Evolutionary conservation across 306 rosid genomes (phyloP).

Genomic region (Cucurbita pepo): DNA sequence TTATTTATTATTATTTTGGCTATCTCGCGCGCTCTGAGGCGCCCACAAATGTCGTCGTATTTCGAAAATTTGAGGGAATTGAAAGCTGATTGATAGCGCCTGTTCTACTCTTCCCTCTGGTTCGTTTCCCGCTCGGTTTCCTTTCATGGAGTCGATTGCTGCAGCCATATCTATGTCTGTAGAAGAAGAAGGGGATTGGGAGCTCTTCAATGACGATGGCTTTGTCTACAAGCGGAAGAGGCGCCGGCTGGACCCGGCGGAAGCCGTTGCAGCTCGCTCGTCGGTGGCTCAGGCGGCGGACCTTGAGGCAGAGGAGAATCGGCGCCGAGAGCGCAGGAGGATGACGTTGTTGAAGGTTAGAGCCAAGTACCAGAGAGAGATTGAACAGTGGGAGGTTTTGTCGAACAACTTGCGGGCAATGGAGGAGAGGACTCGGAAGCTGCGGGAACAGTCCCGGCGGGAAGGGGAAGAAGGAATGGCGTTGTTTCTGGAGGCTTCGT

Average conservation of each 20-base stretch:
- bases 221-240: constrained; percentile 11
- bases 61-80: not conserved
- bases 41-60: not conserved
- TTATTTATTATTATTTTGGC: too few relatives aligned
- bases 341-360: constrained; percentile 6
- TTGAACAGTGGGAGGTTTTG: constrained; percentile 14
- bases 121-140: not conserved
- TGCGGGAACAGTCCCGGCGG: constrained; percentile 3
- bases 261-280: not conserved
- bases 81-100: not conserved
- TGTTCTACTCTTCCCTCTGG: not conserved
- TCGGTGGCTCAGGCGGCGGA: not conserved
- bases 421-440: constrained; percentile 7
- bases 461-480: not conserved
- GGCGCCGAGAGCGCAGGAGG: constrained; percentile 7
- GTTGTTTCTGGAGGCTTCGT: not conserved
- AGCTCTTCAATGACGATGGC: constrained; percentile 9
- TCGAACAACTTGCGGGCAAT: constrained; percentile 6
- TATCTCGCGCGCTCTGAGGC: not conserved
- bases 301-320: constrained; percentile 4
- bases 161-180: not conserved
- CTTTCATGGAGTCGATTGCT: not conserved
- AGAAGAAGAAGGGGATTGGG: constrained; percentile 6
- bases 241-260: constrained; percentile 5
- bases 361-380: constrained; percentile 4